A percentile compares a stretch with the other conserved stretches of the same genome.
Conservation (phyloP, 2,329 filamentous ascomycete genomes). For the Chalaropsis ovoidea region DNA sequence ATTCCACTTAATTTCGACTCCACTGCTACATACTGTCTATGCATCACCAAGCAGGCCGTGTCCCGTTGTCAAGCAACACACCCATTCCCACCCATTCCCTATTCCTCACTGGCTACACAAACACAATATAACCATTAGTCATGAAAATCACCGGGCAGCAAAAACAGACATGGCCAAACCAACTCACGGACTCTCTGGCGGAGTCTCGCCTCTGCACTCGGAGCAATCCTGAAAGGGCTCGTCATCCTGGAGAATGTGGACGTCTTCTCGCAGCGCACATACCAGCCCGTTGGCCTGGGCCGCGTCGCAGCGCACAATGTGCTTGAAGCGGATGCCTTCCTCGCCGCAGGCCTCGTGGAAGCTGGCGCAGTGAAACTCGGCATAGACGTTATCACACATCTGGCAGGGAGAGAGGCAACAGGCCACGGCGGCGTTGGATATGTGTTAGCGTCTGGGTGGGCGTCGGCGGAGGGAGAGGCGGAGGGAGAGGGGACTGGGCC, state of each 20-base stretch:
- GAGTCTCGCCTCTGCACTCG: constrained; percentile 24
- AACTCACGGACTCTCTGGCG: constrained; percentile 24
- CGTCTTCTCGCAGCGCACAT: constrained; percentile 20
- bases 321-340: constrained; percentile 21
- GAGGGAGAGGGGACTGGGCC: background rate
- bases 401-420: background rate
- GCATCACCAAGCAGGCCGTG: background rate
- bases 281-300: constrained; percentile 16
- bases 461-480: background rate
- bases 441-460: constrained; percentile 3
- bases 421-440: background rate
- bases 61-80: background rate
- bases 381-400: constrained; percentile 26
- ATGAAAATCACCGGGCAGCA: background rate
- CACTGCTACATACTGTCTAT: background rate
- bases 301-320: constrained; percentile 23
- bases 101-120: background rate
- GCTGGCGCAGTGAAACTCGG: constrained; percentile 23
- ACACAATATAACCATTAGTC: background rate
- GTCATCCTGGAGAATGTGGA: constrained; percentile 24
- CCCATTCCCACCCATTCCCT: background rate
- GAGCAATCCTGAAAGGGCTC: constrained; percentile 21
- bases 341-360: constrained; percentile 21
- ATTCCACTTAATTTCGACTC: too few species aligned
- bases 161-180: background rate